Conservation (phyloP, 176 grass and related monocot genomes). For the Carex littledalei region DNA sequence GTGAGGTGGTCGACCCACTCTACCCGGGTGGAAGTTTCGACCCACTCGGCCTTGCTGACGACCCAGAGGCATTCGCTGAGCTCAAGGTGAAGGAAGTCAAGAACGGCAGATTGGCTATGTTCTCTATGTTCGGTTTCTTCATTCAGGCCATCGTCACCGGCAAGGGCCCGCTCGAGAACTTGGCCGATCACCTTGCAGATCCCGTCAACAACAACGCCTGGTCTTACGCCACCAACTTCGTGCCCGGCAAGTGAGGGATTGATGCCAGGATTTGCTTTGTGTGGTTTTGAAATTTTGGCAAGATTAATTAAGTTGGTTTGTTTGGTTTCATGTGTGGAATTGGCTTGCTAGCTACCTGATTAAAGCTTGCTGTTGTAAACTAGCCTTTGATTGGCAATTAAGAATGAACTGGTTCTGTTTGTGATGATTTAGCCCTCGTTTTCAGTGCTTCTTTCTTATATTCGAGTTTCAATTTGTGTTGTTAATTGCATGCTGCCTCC, state of each 20-base stretch:
- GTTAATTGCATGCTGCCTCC: too few relatives aligned
- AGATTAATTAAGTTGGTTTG: neutral
- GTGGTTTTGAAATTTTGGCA: neutral
- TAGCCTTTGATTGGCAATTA: slow-evolving; percentile 16
- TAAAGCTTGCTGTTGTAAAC: slow-evolving; percentile 9
- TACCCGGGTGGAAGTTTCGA: slow-evolving; percentile 89
- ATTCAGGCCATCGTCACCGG: slow-evolving; percentile 90
- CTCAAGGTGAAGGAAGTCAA: slow-evolving; percentile 96
- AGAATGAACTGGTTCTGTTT: neutral
- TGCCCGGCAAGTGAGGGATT: slow-evolving; percentile 57
- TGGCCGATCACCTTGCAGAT: slow-evolving; percentile 84
- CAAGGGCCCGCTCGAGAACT: slow-evolving; percentile 87
- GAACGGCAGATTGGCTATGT: slow-evolving; percentile 86
- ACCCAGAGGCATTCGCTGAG: slow-evolving; percentile 78
- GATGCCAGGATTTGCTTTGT: neutral
- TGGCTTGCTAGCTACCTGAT: neutral
- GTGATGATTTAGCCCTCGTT: neutral
- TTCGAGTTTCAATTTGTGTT: too few relatives aligned
- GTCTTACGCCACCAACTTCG: slow-evolving; percentile 96
- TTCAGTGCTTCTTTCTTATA: neutral
- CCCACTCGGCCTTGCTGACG: slow-evolving; percentile 71
- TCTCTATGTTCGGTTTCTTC: slow-evolving; percentile 97
- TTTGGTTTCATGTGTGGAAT: neutral
- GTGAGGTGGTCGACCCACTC: slow-evolving; percentile 71
- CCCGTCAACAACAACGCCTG: slow-evolving; percentile 97